Evolutionary conservation across 441 rosid species (phyloP).

Genomic region (Bruguiera hainesii): DNA sequence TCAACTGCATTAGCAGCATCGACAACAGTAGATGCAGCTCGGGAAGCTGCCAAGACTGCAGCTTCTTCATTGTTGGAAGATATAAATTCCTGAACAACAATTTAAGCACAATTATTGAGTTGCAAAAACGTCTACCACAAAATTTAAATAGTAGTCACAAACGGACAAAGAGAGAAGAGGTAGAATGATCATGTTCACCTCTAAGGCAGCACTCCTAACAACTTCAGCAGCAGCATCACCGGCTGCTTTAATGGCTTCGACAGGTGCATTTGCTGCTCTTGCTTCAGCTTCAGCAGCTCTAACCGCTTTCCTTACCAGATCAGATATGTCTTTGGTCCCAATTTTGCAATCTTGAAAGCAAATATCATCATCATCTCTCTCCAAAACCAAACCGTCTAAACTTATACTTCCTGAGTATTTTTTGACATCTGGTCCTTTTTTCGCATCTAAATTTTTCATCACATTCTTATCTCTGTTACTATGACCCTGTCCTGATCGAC

Average conservation of each 20-base stretch:
- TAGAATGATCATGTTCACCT: constrained; percentile 33
- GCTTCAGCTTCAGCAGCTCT: constrained; percentile 98
- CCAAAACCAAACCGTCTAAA: constrained; percentile 41
- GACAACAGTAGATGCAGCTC: constrained; percentile 87
- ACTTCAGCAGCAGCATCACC: constrained; percentile 97
- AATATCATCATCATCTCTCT: constrained; percentile 74
- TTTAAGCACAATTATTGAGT: not conserved
- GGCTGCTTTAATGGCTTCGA: constrained; percentile 89
- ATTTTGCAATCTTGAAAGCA: constrained; percentile 78
- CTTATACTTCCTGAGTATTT: constrained; percentile 37
- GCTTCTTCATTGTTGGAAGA: constrained; percentile 76
- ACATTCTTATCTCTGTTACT: constrained; percentile 49
- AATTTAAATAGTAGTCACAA: not conserved
- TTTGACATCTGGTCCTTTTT: constrained; percentile 52
- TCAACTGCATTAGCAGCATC: constrained; percentile 84
- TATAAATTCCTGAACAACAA: constrained; percentile 54
- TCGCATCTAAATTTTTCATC: constrained; percentile 47
- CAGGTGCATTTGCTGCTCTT: constrained; percentile 76
- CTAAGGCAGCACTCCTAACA: constrained; percentile 84
- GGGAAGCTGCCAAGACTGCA: constrained; percentile 87
- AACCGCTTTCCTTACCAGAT: constrained; percentile 79
- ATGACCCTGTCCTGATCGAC: constrained; percentile 46
- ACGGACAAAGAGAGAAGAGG: not conserved
- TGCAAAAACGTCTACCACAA: constrained; percentile 13
- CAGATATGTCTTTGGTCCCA: constrained; percentile 76